Evolutionary conservation across 345 rosid species (phyloP).

Genomic region (Eucalyptus polyanthemos): DNA sequence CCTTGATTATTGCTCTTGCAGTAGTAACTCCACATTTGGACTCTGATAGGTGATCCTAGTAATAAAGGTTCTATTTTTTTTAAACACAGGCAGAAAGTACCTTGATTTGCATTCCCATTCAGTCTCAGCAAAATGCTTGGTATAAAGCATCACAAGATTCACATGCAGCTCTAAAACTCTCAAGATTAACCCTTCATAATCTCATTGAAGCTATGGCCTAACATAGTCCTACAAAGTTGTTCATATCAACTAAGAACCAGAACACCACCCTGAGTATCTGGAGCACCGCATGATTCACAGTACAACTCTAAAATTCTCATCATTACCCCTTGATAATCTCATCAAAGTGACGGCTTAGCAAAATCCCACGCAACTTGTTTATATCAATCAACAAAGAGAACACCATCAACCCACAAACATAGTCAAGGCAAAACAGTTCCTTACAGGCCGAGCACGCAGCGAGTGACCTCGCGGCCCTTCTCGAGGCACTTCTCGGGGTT

Average conservation of each 20-base stretch:
- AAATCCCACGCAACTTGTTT: background rate
- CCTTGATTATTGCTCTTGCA: background rate
- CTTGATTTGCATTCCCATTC: background rate
- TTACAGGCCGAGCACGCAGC: conserved; percentile 85
- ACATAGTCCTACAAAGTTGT: background rate
- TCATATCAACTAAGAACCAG: background rate
- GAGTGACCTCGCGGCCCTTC: conserved; percentile 87
- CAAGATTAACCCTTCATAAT: background rate
- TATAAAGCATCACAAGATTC: background rate
- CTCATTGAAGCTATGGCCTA: background rate
- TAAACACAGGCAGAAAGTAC: background rate
- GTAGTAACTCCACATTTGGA: background rate
- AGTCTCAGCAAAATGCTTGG: background rate
- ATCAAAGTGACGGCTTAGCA: background rate
- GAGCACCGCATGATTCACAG: background rate
- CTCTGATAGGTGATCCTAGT: background rate
- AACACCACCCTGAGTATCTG: background rate
- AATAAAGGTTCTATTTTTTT: background rate
- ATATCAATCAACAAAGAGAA: background rate
- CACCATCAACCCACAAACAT: background rate
- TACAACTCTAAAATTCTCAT: background rate
- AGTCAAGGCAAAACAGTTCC: background rate
- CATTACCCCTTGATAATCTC: background rate
- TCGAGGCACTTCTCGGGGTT: conserved; percentile 98
- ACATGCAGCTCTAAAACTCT: background rate